These are phyloP conservation scores for Aspergillus wentii DNA, from an alignment of 495 filamentous ascomycete species.

Conservation along the genomic window DNA sequence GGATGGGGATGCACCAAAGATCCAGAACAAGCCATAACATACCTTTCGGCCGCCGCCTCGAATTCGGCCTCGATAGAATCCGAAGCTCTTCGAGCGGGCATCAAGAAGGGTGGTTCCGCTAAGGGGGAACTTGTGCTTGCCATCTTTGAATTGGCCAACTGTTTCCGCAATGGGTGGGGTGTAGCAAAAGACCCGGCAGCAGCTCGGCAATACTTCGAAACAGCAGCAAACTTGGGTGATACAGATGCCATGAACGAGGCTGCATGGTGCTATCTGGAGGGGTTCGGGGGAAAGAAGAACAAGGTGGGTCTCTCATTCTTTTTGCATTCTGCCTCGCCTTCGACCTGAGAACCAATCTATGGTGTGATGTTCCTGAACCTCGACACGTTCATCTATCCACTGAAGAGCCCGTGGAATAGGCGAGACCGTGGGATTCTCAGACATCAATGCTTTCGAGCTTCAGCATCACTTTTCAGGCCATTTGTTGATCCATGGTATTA, in stretches of 20 bases:
- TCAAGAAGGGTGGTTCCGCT: slow-evolving; percentile 89
- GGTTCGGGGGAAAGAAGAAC: slow-evolving; percentile 93
- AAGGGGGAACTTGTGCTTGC: slow-evolving; percentile 98
- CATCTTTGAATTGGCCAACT: slow-evolving; percentile 91
- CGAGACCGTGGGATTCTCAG: no score
- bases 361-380: background rate
- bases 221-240: slow-evolving; percentile 91
- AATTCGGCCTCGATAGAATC: slow-evolving; percentile 85
- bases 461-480: slow-evolving; percentile 13
- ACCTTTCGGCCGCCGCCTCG: slow-evolving; percentile 82
- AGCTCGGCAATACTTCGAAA: slow-evolving; percentile 93
- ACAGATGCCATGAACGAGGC: slow-evolving; percentile 97
- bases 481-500: slow-evolving; percentile 12
- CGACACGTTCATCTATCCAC: slow-evolving; percentile 1
- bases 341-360: no score
- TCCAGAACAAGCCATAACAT: slow-evolving; percentile 68
- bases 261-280: slow-evolving; percentile 93
- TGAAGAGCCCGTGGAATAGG: background rate
- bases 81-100: slow-evolving; percentile 73
- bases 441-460: slow-evolving; percentile 14
- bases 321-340: slow-evolving; percentile 8
- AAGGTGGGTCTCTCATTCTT: slow-evolving; percentile 63
- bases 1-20: slow-evolving; percentile 85
- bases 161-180: slow-evolving; percentile 95
- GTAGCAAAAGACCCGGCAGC: slow-evolving; percentile 83